Base-by-base conservation (phyloP, 2,329 filamentous ascomycete genomes). In the Sporothrix pallida region DNA sequence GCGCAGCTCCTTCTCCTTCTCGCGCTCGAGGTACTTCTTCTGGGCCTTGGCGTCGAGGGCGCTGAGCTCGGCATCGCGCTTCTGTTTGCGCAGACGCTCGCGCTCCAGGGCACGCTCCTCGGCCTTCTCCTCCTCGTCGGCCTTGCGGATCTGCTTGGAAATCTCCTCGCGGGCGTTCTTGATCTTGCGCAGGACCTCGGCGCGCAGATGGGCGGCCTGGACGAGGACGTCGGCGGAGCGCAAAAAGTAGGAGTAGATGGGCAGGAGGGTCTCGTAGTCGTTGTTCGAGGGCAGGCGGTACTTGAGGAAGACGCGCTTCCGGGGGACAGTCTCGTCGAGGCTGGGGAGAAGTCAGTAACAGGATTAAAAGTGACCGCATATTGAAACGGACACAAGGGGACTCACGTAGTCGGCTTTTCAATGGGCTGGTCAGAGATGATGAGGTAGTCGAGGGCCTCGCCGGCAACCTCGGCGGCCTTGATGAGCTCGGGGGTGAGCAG, bases 401-500 rank as follows among this genome's bases (percentile, higher is more conserved):
- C 90, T 84, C 86, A 95, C 93, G 91, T 97, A 80, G 86, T 88
- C 72, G 96, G 96, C 84, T 93, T 94, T 78, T 98, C 94, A 71
- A 90, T 84, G 50, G 95, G 94, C 83, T 98, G 94, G 81, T 99
- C 96, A 23, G 91, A 92, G 70, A 98, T 86, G 79, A 99, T 92
- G 75, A 99, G 83, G 78, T 95, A 95, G 82, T 98, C 94, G 77
- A 97, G 90, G 68, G 89, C 83, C 75, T 95, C 92, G 44, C 95
- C 95, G 5, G 93, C 93, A 71, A 91, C 84, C 79, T 92, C 88
- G 76, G 97, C 86, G 17, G 93, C 94, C 79, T 92, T 89, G 82
- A 94, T 88, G 52, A 99, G 87, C 78, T 98, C 95, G n/a, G 92
- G 88, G 3, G 94, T 97, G 70, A 99, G 88, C 77, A 99, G 85